A percentile compares a stretch with the other conserved stretches of the same genome.
phyloP scores from a whole-genome alignment of 139 green algal species.

The Zygnema cylindricum region DNA sequence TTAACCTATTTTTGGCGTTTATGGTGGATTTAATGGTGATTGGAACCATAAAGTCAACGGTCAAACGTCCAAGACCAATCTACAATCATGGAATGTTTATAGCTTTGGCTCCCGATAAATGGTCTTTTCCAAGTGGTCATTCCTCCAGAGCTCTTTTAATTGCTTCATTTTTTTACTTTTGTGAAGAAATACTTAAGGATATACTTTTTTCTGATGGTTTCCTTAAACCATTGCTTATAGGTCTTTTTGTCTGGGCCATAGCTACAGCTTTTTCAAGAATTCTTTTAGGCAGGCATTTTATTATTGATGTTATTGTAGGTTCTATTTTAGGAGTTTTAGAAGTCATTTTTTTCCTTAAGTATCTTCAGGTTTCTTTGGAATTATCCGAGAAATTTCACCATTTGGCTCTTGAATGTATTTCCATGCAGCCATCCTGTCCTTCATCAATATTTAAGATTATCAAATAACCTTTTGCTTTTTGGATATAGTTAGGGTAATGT shows the following conservation, averaged over 20 bases:
- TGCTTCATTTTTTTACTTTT: conserved; percentile 15
- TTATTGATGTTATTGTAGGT: conserved; percentile 31
- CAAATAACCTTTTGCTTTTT: too few species aligned
- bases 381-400: not conserved
- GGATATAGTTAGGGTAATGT: too few species aligned
- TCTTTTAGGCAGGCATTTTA: conserved; percentile 43
- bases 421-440: not conserved
- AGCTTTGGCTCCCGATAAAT: conserved; percentile 41
- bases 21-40: not conserved
- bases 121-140: conserved; percentile 49
- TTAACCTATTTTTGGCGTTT: conserved; percentile 5
- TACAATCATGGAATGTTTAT: conserved; percentile 19
- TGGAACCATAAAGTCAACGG: not conserved
- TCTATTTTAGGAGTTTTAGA: conserved; percentile 40
- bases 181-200: not conserved
- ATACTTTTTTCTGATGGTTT: not conserved
- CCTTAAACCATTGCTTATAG: not conserved
- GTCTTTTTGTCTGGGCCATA: conserved; percentile 15
- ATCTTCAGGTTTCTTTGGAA: not conserved
- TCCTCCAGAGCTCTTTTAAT: conserved; percentile 41
- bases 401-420: not conserved
- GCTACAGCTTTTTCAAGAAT: conserved; percentile 39
- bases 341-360: not conserved
- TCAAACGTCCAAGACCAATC: not conserved
- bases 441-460: not conserved